phyloP scores from a whole-genome alignment of 768 basidiomycete genomes.

The Lentinula detonsa region DNA sequence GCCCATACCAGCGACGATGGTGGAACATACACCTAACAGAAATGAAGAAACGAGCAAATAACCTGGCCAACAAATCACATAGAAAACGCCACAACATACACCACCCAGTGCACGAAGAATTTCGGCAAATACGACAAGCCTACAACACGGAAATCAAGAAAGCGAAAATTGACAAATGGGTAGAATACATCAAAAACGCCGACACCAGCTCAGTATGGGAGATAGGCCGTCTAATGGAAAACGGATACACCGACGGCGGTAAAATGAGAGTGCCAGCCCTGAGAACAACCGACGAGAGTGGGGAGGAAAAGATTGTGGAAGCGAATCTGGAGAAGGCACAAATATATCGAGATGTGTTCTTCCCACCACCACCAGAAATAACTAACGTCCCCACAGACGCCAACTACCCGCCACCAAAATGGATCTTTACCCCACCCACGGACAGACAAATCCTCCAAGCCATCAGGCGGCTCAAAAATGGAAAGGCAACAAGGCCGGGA shows the following conservation, averaged over 20 bases:
- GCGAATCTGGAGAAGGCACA: background rate
- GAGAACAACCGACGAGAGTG: background rate
- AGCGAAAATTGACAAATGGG: conserved; percentile 19
- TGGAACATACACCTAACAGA: background rate
- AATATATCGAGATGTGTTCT: background rate
- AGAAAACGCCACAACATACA: background rate
- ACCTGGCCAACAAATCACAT: background rate
- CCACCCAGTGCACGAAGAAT: conserved; percentile 19
- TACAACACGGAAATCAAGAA: conserved; percentile 12
- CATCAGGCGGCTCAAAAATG: background rate
- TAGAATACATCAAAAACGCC: conserved; percentile 12
- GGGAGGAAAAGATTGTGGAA: background rate
- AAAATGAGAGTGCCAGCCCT: background rate
- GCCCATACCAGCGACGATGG: background rate
- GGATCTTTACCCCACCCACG: background rate
- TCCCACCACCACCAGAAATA: background rate
- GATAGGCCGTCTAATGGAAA: background rate
- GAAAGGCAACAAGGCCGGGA: background rate
- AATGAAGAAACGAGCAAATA: background rate
- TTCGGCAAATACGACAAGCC: conserved; percentile 6
- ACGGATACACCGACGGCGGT: background rate
- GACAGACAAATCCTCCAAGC: background rate
- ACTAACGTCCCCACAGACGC: background rate
- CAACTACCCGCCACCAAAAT: background rate
- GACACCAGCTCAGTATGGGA: background rate